phyloP scores from a whole-genome alignment of 192 early-diverging fungal species.

The Gorgonomyces haynaldii region DNA sequence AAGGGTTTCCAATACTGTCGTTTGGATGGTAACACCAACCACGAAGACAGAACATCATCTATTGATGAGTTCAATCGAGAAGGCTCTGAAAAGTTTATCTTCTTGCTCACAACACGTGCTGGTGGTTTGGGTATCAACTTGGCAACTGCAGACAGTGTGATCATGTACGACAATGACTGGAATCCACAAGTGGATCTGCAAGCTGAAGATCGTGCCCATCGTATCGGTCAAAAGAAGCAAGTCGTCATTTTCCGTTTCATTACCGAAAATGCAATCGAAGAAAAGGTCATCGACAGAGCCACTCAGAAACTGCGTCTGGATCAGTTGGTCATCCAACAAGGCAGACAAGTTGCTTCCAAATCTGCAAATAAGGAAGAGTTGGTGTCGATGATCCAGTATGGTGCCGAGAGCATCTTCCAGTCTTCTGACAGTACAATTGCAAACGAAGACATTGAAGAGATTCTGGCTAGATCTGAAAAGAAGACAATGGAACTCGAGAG shows the following conservation, averaged over 20 bases:
- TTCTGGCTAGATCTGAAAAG: slow-evolving; percentile 69
- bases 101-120: slow-evolving; percentile 90
- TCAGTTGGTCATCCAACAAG: slow-evolving; percentile 98
- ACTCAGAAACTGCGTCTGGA: slow-evolving; percentile 93
- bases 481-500: slow-evolving; percentile 78
- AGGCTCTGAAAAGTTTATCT: slow-evolving; percentile 87
- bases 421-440: slow-evolving; percentile 50
- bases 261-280: slow-evolving; percentile 93
- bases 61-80: slow-evolving; percentile 92
- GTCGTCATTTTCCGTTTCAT: slow-evolving; percentile 94
- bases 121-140: slow-evolving; percentile 97
- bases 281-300: slow-evolving; percentile 94
- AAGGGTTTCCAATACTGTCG: slow-evolving; percentile 84
- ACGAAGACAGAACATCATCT: slow-evolving; percentile 80
- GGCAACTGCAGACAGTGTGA: slow-evolving; percentile 88
- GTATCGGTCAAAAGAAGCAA: slow-evolving; percentile 98
- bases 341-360: slow-evolving; percentile 58
- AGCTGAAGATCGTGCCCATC: slow-evolving; percentile 96
- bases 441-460: slow-evolving; percentile 77
- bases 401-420: slow-evolving; percentile 76
- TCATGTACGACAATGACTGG: slow-evolving; percentile 96
- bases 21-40: slow-evolving; percentile 91
- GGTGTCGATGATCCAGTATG: slow-evolving; percentile 93
- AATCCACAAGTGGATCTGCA: slow-evolving; percentile 64
- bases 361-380: slow-evolving; percentile 71